Evolutionary conservation across 1,139 yeast genomes (phyloP).

Genomic region (Kodamaea ohmeri): DNA sequence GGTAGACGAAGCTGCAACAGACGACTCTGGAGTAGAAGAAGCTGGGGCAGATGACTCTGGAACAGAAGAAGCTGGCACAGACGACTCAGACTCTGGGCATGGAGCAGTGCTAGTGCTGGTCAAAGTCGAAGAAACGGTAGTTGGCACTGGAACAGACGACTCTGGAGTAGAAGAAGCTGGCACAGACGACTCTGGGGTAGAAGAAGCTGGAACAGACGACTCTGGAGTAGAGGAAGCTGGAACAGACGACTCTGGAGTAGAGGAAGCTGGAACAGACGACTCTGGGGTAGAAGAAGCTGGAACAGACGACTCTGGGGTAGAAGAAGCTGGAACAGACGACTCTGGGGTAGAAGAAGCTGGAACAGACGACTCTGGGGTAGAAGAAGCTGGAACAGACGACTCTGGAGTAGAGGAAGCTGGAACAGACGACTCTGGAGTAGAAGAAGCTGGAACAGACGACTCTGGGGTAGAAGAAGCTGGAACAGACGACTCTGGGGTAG

Average conservation of each 20-base stretch:
- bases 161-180: constrained; percentile 1
- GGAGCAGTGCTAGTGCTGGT: neutral
- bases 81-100: too few relatives aligned
- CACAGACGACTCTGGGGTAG: constrained; percentile 7
- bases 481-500: constrained; percentile 7
- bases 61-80: too few relatives aligned
- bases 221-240: constrained; percentile 17
- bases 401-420: constrained; percentile 6
- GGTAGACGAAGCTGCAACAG: too few relatives aligned
- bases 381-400: constrained; percentile 6
- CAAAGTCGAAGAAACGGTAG: neutral
- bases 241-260: constrained; percentile 1
- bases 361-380: constrained; percentile 5
- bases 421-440: constrained; percentile 6
- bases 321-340: constrained; percentile 6
- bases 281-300: constrained; percentile 6
- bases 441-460: constrained; percentile 6
- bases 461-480: constrained; percentile 6
- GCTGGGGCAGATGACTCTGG: too few relatives aligned
- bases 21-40: too few relatives aligned
- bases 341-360: constrained; percentile 4
- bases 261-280: neutral
- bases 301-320: constrained; percentile 1
- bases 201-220: constrained; percentile 2
- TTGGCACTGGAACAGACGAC: constrained; percentile 5